A percentile compares a stretch with the other conserved stretches of the same genome.
phyloP scores from a whole-genome alignment of 2,329 filamentous ascomycete genomes.

The Penicillium sp. region DNA sequence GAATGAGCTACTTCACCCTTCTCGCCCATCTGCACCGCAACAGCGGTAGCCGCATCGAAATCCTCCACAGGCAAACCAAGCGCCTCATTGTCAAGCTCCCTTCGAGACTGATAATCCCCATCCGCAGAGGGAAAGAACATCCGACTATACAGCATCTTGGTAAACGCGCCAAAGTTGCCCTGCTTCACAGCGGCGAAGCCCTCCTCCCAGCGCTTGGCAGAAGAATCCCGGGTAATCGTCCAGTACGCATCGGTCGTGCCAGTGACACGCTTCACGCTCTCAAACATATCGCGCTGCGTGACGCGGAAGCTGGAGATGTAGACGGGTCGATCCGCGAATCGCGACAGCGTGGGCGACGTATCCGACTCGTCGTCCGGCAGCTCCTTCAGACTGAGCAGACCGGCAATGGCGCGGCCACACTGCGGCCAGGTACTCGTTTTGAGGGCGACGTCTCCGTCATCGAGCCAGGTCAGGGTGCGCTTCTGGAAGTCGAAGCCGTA shows the following conservation, averaged over 20 bases:
- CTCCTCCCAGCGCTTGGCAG: constrained; percentile 14
- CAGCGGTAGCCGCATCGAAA: constrained; percentile 7
- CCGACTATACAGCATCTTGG: constrained; percentile 3
- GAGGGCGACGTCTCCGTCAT: constrained; percentile 1
- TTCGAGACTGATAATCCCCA: not conserved
- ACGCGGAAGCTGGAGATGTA: constrained; percentile 46
- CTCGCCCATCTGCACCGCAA: constrained; percentile 3
- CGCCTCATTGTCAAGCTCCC: constrained; percentile 3
- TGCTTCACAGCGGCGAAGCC: not conserved
- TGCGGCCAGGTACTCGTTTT: constrained; percentile 1
- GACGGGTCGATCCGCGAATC: constrained; percentile 1
- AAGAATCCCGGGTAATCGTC: constrained; percentile 52
- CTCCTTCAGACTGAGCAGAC: constrained; percentile 2
- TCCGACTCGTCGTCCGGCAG: constrained; percentile 3
- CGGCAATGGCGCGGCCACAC: constrained; percentile 2
- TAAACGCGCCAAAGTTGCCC: constrained; percentile 1
- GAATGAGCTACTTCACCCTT: constrained; percentile 2
- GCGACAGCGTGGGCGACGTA: not conserved
- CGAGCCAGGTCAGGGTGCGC: constrained; percentile 1
- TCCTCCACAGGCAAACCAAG: constrained; percentile 4
- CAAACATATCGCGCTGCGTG: constrained; percentile 64
- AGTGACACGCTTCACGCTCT: constrained; percentile 57
- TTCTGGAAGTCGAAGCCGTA: constrained; percentile 7
- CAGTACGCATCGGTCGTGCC: constrained; percentile 59
- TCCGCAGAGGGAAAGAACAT: constrained; percentile 3